A percentile compares a stretch with the other conserved stretches of the same genome.
These are phyloP conservation scores for Fusarium ramigenum DNA, from an alignment of 2,329 filamentous ascomycete species.

Conservation along the genomic window DNA sequence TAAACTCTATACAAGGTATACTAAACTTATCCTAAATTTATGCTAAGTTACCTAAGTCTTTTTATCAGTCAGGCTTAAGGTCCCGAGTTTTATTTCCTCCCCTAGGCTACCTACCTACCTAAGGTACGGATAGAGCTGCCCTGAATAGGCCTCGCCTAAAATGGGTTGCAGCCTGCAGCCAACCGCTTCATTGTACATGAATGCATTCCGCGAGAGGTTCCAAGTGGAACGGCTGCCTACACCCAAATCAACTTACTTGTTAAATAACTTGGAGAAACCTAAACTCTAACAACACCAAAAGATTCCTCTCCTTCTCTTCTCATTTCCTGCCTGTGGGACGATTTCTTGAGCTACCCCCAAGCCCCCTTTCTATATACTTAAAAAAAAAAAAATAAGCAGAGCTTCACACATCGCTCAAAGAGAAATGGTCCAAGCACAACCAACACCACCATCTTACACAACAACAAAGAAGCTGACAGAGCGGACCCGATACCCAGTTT, in stretches of 20 bases:
- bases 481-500: neutral
- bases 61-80: too few species aligned
- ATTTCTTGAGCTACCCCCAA: conserved; percentile 1
- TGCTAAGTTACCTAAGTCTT: too few species aligned
- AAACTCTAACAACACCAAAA: conserved; percentile 16
- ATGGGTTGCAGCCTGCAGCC: conserved; percentile 35
- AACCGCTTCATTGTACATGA: conserved; percentile 15
- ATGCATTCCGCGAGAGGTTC: neutral
- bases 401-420: conserved; percentile 17
- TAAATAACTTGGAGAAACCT: conserved; percentile 1
- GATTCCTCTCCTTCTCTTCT: neutral
- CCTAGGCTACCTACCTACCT: neutral
- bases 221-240: conserved; percentile 20
- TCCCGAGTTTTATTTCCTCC: too few species aligned
- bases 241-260: conserved; percentile 11
- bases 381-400: conserved; percentile 4
- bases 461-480: conserved; percentile 8
- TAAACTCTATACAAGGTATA: too few species aligned
- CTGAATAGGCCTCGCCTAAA: conserved; percentile 18
- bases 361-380: neutral
- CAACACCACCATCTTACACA: conserved; percentile 23
- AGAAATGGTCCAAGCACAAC: conserved; percentile 29
- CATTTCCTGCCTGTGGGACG: neutral
- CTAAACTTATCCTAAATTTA: too few species aligned
- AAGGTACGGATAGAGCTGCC: neutral